Base-by-base conservation (phyloP, 176 grass and related monocot genomes). In the Oryza nivara region DNA sequence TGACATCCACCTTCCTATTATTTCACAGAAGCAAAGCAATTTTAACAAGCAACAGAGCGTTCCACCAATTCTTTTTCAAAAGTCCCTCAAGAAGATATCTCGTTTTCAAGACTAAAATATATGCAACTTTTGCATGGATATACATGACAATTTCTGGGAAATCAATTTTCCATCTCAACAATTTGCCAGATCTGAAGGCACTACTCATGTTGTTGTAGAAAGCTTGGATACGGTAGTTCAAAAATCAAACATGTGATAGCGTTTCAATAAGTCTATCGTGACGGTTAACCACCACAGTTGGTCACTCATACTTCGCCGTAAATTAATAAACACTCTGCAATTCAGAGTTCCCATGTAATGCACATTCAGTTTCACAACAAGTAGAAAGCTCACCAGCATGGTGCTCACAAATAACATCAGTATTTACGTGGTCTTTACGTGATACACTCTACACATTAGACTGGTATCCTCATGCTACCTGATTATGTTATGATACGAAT, bases 381-480 rank as follows among this genome's bases (percentile, higher is more conserved):
- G 14, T 19, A 19, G 51, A 54, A 54, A 54, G 6, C 16, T 6
- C 20, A 61, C 6, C 9, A 8, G 56, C 17, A 3, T 61, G 56
- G 56, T 61, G 56, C 56, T 22, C 56, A 61, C 56, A 61, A 61
- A 61, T 61, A 61, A 22, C 20, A 61, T 61, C 7, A 1, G 20
- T 61, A n/a, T 22, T 10, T 22, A n/a, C 56, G 6, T 60, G 19
- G 54, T n/a, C n/a, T 60, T 60, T 41, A 9, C 38, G 38, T 40
- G 38, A 40, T 69, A 41, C 34, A 68, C 40, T 70, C 17, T 70
- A 43, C 34, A 68, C 40, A 77, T 23, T 70, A 43, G 54, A 77
- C 65, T 61, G 35, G 66, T 70, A 70, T 77, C 47, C 48, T 25
- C 46, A 44, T 77, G 47, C 34, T 28, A 26, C 58, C 74, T 56